These are phyloP conservation scores for Aspergillus bridgeri DNA, from an alignment of 495 filamentous ascomycete genomes.

Conservation along the genomic window DNA sequence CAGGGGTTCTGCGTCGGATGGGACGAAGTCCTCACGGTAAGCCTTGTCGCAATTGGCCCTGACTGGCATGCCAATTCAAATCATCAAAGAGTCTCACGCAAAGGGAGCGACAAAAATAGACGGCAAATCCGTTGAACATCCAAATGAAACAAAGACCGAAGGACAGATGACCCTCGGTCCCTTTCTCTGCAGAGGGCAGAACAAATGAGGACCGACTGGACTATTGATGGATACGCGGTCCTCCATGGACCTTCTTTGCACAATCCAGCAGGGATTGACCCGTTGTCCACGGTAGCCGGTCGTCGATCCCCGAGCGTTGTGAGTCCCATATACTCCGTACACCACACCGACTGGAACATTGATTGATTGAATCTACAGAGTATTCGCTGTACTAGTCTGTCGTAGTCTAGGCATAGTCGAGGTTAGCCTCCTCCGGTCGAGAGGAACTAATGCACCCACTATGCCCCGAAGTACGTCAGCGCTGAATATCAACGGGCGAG, in stretches of 20 bases:
- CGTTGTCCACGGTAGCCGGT: neutral
- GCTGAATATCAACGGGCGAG: constrained; percentile 9
- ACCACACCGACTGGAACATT: too few species aligned
- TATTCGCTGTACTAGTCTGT: too few species aligned
- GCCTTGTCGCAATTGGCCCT: too few species aligned
- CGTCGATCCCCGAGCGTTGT: constrained; percentile 19
- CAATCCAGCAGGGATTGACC: constrained; percentile 18
- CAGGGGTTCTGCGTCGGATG: neutral
- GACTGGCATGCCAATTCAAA: neutral
- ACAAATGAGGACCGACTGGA: neutral
- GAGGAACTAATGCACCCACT: neutral
- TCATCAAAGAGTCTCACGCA: neutral
- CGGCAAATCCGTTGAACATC: neutral
- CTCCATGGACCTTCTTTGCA: constrained; percentile 6
- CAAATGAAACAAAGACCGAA: neutral
- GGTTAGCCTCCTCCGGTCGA: too few species aligned
- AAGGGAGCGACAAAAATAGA: neutral
- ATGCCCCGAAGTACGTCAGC: constrained; percentile 1
- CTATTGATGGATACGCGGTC: neutral
- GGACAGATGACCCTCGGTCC: neutral
- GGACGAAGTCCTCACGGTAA: too few species aligned
- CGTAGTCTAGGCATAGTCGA: too few species aligned
- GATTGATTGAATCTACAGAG: too few species aligned
- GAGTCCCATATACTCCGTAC: too few species aligned
- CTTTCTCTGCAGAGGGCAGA: neutral